Percentiles rank a stretch among this genome's conserved stretches.
phyloP scores from a whole-genome alignment of 306 rosid species.

The Vigna hirtella region DNA sequence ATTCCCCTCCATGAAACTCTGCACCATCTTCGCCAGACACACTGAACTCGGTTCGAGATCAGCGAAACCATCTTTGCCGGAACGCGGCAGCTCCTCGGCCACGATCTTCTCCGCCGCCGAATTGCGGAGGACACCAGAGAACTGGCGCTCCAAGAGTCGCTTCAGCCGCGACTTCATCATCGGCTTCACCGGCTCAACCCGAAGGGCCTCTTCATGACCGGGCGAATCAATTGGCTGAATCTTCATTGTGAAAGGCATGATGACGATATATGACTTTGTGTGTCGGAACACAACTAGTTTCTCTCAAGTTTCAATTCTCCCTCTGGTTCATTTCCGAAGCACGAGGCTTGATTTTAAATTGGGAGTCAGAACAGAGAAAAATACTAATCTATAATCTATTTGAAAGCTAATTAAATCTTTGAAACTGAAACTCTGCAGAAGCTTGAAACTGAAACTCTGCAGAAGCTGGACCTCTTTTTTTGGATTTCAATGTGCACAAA shows the following conservation, averaged over 20 bases:
- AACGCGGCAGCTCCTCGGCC: conserved; percentile 50
- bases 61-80: conserved; percentile 45
- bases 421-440: conserved; percentile 36
- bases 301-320: conserved; percentile 15
- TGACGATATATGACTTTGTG: neutral
- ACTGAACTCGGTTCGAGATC: conserved; percentile 80
- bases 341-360: conserved; percentile 38
- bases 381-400: neutral
- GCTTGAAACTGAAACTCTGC: conserved; percentile 38
- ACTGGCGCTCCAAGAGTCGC: conserved; percentile 86
- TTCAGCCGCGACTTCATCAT: conserved; percentile 73
- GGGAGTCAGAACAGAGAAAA: conserved; percentile 28
- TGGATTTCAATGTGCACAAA: conserved; percentile 51
- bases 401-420: conserved; percentile 41
- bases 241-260: conserved; percentile 78
- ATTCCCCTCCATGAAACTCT: conserved; percentile 77
- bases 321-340: conserved; percentile 45
- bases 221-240: conserved; percentile 82
- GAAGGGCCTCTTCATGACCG: conserved; percentile 47
- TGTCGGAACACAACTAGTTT: conserved; percentile 11
- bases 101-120: conserved; percentile 54
- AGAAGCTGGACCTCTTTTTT: conserved; percentile 7
- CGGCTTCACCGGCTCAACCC: conserved; percentile 65
- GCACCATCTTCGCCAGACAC: conserved; percentile 87
- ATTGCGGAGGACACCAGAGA: conserved; percentile 60